Base-by-base conservation (phyloP, 441 rosid species). In the Aleurites moluccanus region DNA sequence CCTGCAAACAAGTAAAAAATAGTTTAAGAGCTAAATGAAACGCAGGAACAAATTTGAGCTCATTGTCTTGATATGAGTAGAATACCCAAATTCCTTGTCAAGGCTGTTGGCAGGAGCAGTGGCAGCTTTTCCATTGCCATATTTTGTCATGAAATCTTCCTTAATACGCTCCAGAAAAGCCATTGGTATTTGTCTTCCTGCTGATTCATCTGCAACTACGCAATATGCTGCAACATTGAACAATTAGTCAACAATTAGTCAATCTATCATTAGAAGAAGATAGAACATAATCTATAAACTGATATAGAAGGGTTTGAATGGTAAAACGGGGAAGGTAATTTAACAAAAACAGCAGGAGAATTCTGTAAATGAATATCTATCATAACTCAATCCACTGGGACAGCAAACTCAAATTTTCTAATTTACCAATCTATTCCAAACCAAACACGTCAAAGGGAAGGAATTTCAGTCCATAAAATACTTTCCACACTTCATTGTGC, bases 141-240 rank as follows among this genome's bases (percentile, higher is more conserved):
- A 89, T 50, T 88, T 90, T 83, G 82, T 81, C 80, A 87, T 82
- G 67, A 95, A 93, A 69, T 91, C 97, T 78, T 91, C 97, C 83
- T 87, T 95, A 23, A 95, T 84, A 77, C 92, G 88, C 76, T 95
- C 96, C 68, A 95, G 88, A 81, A 88, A 95, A 25, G 92, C 99
- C 84, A 91, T 91, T 6, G 97, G 95, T 62, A 91, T 65, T 83
- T 95, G 96, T 65, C 90, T 87, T 60, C 97, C 98, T 73, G 80
- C 87, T 10, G 98, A 90, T 74, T 94, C 97, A 28, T 84, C 92
- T 1, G 99, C 99, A 80, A 93, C 99, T 73, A 95, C 98, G 67
- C 99, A 93, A 64, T 87, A 95, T 2, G 92, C 98, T 95, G 89
- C 42, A 50, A 30, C 21, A 40, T 4, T 49, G 42, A 16, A 13